Evolutionary conservation across 495 filamentous ascomycete genomes (phyloP), one percentile per base, ranked within the genome.

Genomic region (Aspergillus wentii): DNA sequence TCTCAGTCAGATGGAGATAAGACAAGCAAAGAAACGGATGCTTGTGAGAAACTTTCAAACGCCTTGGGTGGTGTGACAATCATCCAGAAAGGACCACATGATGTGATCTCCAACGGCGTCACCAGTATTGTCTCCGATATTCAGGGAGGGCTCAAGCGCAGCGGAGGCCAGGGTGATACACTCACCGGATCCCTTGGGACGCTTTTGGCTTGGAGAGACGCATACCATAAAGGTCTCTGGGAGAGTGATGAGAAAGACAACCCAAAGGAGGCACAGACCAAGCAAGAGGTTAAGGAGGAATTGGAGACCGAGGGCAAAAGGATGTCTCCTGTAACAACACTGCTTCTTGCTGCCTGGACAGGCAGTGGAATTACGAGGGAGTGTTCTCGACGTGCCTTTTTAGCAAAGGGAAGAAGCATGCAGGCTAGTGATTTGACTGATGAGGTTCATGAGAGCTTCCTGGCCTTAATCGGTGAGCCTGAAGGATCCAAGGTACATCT

Each of bases 361-460:
- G 92, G 90, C 9, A 87, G 84, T 41, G 75, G 81, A 16, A 75
- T 97, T 43, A 97, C 92, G 23, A 76, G 94, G 62, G 89, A 95
- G 52, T 95, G 86, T 56, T 96, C 91, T 23, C 74, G 89, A 36
- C 64, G 88, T 43, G 92, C 92, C 4, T 98, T 92, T 54, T 71
- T 76, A 46, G 86, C 91, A 53, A 86, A 83, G 42, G 92, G 92
- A 4, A 76, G 92, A 48, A 88, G 86, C 53, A 66, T 98, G 54
- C 92, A 98, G 68, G 92, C 92, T 1, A 88, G 85, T 57, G 92
- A 98, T 64, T 69, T 98, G 57, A 96, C 92, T 1, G 87, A 89
- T 21, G 81, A 96, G 62, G 88, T 98, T 17, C 79, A 88, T 44
- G 71, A 71, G 16, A 86, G 88, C 10, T 98, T 95, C 59, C 53